Evolutionary conservation across 2,329 filamentous ascomycete species (phyloP), one percentile per base, ranked within the genome.

Genomic region (Aspergillus bombycis): DNA sequence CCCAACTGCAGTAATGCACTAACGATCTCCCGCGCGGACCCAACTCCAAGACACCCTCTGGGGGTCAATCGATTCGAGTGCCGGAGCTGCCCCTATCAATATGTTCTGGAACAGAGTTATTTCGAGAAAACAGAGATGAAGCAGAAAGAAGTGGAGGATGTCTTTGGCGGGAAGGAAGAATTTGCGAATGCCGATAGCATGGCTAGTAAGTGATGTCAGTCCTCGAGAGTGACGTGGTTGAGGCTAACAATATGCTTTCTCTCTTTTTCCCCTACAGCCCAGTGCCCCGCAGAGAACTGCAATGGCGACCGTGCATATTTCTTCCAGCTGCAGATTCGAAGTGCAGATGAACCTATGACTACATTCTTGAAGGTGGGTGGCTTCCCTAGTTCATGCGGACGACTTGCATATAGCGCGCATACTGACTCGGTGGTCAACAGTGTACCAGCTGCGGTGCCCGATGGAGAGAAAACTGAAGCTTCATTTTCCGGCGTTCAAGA

Each of bases 281-380:
- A 95, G 85, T 99, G 95, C 78, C 88, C 91, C 30, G 89, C 89
- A 66, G 89, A 93, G 46, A 85, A 85, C 62, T 99, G 95, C 83
- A 85, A 91, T 74, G 93, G 93, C 67, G 85, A 88, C 65, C 88
- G 93, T 81, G 95, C 95, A 4, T 96, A 94, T 67, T 98, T 94
- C 83, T 96, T 94, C 83, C 93, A 97, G 84, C 89, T 98, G 71
- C 95, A 99, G 85, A 98, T 98, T 80, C 89, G 95, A 71, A 96
- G 93, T 83, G 95, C 95, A 58, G 95, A 99, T 81, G 95, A 99
- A 84, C 95, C 95, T 65, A 97, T 97, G 91, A 99, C 95, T 69
- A 94, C 89, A 65, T 98, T 98, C 80, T 96, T 90, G 81, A 95
- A 93, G 87, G 91, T 92, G 74, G 60, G 80, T 73, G 57, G 50